Evolutionary conservation across 163 green algal species (phyloP).

Genomic region (Scenedesmus sp.): DNA sequence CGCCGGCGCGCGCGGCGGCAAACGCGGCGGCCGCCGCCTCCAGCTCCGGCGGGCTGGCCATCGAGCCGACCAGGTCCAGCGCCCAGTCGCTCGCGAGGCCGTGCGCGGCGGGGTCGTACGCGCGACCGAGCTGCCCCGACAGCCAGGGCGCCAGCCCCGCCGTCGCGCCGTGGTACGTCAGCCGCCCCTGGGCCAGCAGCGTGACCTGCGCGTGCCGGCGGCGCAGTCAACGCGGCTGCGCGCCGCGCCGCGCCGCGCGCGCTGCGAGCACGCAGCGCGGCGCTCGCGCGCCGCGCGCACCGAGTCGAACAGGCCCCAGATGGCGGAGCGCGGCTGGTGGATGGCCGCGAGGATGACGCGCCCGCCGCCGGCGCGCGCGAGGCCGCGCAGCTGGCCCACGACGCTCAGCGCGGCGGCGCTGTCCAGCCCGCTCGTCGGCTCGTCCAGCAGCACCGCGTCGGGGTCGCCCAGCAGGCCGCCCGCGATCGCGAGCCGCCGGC

Average conservation of each 20-base stretch:
- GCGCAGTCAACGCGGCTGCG: too few species aligned
- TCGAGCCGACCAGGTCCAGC: conserved; percentile 59
- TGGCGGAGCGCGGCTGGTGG: conserved; percentile 66
- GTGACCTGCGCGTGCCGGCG: conserved; percentile 58
- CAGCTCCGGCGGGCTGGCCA: conserved; percentile 9
- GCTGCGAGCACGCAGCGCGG: background rate
- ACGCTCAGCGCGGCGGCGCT: conserved; percentile 34
- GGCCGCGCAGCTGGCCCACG: conserved; percentile 63
- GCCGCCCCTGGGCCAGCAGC: conserved; percentile 60
- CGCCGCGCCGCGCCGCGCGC: too few species aligned
- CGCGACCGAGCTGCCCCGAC: conserved; percentile 51
- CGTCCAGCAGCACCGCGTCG: conserved; percentile 80
- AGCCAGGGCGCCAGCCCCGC: conserved; percentile 60
- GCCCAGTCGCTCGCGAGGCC: conserved; percentile 61
- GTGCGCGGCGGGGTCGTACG: conserved; percentile 52
- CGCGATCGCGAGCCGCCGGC: conserved; percentile 55
- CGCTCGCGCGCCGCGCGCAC: conserved; percentile 39
- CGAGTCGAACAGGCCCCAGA: conserved; percentile 70
- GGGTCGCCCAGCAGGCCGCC: conserved; percentile 76
- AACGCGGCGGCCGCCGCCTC: conserved; percentile 25
- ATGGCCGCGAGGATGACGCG: conserved; percentile 67
- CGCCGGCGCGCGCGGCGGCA: too few species aligned
- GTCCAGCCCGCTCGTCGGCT: conserved; percentile 72
- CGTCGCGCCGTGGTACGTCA: conserved; percentile 64
- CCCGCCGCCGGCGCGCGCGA: conserved; percentile 66